These are phyloP conservation scores for Zasmidium citrigriseum DNA, from an alignment of 2,329 filamentous ascomycete species.

Conservation along the genomic window DNA sequence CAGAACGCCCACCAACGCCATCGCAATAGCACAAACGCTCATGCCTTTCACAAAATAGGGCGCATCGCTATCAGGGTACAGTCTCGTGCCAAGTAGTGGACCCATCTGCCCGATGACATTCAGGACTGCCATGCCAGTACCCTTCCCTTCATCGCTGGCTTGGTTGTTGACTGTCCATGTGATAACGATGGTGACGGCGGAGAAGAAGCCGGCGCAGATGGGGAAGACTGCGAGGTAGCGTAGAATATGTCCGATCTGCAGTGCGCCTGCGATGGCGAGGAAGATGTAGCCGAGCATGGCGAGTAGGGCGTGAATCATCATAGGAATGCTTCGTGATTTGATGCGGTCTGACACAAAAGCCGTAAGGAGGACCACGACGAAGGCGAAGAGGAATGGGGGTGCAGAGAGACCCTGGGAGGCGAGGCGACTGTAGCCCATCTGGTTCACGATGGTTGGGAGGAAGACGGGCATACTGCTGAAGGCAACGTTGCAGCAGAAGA, in stretches of 20 bases:
- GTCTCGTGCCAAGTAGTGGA: slow-evolving; percentile 58
- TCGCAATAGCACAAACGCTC: slow-evolving; percentile 52
- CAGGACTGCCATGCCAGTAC: slow-evolving; percentile 75
- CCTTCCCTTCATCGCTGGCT: slow-evolving; percentile 65
- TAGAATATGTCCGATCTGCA: slow-evolving; percentile 35
- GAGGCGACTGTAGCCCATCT: slow-evolving; percentile 70
- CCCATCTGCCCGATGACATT: slow-evolving; percentile 82
- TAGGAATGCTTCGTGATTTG: slow-evolving; percentile 63
- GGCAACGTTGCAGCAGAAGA: slow-evolving; percentile 84
- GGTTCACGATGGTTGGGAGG: slow-evolving; percentile 62
- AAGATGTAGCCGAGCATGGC: slow-evolving; percentile 57
- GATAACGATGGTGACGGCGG: slow-evolving; percentile 78
- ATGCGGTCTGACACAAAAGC: slow-evolving; percentile 70
- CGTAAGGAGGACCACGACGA: slow-evolving; percentile 69
- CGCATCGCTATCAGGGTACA: slow-evolving; percentile 55
- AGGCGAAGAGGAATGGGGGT: slow-evolving; percentile 78
- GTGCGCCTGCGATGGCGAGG: slow-evolving; percentile 45
- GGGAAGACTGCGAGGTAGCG: slow-evolving; percentile 79
- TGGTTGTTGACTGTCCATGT: slow-evolving; percentile 92
- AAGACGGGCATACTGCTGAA: slow-evolving; percentile 88
- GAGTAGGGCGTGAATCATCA: slow-evolving; percentile 68
- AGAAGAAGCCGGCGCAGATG: slow-evolving; percentile 78
- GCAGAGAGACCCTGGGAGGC: slow-evolving; percentile 76
- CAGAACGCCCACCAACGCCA: slow-evolving; percentile 49
- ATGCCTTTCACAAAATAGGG: slow-evolving; percentile 54